Percentiles rank a stretch among this genome's conserved stretches.
Evolutionary conservation across 805 yeast genomes (phyloP).

Genomic region (Yamadazyma endophytica): DNA sequence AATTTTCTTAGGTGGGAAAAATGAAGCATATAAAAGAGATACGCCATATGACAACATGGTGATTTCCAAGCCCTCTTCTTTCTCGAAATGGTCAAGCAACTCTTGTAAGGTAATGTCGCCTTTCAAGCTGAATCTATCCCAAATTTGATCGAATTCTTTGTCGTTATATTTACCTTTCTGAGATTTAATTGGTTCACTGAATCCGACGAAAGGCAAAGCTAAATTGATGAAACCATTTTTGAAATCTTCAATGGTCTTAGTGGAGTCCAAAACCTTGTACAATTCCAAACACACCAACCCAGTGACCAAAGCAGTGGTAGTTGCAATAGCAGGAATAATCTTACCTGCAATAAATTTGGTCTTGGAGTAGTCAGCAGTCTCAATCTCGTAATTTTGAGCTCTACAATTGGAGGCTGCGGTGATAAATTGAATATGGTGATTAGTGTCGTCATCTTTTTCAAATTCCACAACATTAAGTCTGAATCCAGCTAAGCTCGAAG

Average conservation of each 20-base stretch:
- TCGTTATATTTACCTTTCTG: conserved; percentile 76
- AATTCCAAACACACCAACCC: conserved; percentile 91
- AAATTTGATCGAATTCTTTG: conserved; percentile 78
- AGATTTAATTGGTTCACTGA: conserved; percentile 92
- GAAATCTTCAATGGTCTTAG: conserved; percentile 41
- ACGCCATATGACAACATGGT: conserved; percentile 92
- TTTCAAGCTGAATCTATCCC: conserved; percentile 88
- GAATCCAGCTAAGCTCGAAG: conserved; percentile 84
- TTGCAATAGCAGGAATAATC: conserved; percentile 98
- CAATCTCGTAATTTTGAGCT: conserved; percentile 86
- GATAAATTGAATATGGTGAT: conserved; percentile 95
- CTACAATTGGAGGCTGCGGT: conserved; percentile 95
- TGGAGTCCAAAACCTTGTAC: conserved; percentile 92
- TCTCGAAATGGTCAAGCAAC: conserved; percentile 69
- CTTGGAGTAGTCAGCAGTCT: conserved; percentile 80
- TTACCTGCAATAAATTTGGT: conserved; percentile 98
- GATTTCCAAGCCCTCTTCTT: conserved; percentile 79
- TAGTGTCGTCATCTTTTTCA: conserved; percentile 96
- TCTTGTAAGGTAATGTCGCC: conserved; percentile 75
- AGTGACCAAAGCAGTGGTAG: conserved; percentile 96
- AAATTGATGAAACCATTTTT: conserved; percentile 15
- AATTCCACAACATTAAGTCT: conserved; percentile 87
- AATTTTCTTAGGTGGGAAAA: conserved; percentile 87
- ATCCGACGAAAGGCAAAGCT: conserved; percentile 88
- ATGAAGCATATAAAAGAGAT: conserved; percentile 84